These are phyloP conservation scores for Penicillium roqueforti DNA, from an alignment of 495 filamentous ascomycete species.

Conservation along the genomic window DNA sequence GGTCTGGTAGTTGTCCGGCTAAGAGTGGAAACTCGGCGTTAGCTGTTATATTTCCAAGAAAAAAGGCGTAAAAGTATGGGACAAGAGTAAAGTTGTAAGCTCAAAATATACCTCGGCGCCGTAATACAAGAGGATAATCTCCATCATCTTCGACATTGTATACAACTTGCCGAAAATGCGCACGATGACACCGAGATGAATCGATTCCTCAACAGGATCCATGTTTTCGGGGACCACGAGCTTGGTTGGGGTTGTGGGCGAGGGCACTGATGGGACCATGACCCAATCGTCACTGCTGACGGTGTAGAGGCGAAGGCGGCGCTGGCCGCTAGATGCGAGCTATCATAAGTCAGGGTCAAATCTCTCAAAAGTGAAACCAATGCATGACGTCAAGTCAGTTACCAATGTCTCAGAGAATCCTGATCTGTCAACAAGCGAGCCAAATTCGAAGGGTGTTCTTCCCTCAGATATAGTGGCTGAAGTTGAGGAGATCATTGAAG, in stretches of 20 bases:
- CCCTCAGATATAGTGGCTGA: background rate
- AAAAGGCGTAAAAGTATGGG: background rate
- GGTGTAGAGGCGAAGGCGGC: slow-evolving; percentile 28
- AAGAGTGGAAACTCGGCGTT: background rate
- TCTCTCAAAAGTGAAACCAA: background rate
- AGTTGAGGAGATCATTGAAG: background rate
- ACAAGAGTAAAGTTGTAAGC: background rate
- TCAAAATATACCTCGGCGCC: slow-evolving; percentile 30
- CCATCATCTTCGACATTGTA: slow-evolving; percentile 34
- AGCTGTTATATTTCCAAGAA: background rate
- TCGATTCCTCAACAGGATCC: slow-evolving; percentile 12
- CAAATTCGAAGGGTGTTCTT: background rate
- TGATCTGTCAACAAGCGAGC: background rate
- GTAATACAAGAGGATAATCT: slow-evolving; percentile 32
- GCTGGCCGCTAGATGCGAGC: slow-evolving; percentile 19
- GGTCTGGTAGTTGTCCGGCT: slow-evolving; percentile 29
- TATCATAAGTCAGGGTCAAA: slow-evolving; percentile 3
- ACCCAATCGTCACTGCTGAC: slow-evolving; percentile 37
- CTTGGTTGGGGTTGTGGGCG: slow-evolving; percentile 1
- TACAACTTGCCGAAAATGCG: slow-evolving; percentile 33
- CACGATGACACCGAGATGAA: slow-evolving; percentile 23
- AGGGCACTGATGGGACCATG: slow-evolving; percentile 3
- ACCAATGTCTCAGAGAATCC: background rate
- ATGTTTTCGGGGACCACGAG: slow-evolving; percentile 21
- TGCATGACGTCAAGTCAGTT: background rate